phyloP scores from a whole-genome alignment of 2,329 filamentous ascomycete species.

The Alternaria tenuissima region DNA sequence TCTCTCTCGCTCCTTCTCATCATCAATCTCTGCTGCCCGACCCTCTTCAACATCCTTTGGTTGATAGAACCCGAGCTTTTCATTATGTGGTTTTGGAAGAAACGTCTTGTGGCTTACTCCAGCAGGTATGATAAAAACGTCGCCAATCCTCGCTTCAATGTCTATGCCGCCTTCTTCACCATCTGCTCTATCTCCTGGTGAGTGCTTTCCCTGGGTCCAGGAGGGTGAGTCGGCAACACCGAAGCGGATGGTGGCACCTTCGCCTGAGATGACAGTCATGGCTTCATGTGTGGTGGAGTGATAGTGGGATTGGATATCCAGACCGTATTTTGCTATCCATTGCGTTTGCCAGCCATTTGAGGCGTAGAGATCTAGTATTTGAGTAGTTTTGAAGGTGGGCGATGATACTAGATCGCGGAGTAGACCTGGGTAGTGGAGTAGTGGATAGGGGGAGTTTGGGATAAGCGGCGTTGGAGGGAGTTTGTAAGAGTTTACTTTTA shows the following conservation, averaged over 20 bases:
- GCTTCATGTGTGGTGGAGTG: conserved; percentile 64
- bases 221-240: conserved; percentile 59
- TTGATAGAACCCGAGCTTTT: conserved; percentile 54
- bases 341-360: conserved; percentile 62
- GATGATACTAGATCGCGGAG: conserved; percentile 40
- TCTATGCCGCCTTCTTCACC: conserved; percentile 61
- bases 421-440: conserved; percentile 62
- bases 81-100: conserved; percentile 49
- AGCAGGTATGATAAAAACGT: conserved; percentile 67
- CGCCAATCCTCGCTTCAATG: conserved; percentile 59
- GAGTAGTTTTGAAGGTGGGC: conserved; percentile 33
- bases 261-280: conserved; percentile 65
- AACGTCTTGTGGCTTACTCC: conserved; percentile 65
- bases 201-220: conserved; percentile 20
- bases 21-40: conserved; percentile 23
- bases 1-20: conserved; percentile 44
- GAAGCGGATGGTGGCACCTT: conserved; percentile 61
- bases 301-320: conserved; percentile 65
- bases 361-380: conserved; percentile 57
- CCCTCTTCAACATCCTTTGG: conserved; percentile 49
- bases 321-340: conserved; percentile 67
- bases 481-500: conserved; percentile 32
- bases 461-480: conserved; percentile 45
- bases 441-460: conserved; percentile 55
- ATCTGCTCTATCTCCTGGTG: conserved; percentile 52